Evolutionary conservation across 805 yeast genomes (phyloP).

Genomic region (Candida tallmaniae): DNA sequence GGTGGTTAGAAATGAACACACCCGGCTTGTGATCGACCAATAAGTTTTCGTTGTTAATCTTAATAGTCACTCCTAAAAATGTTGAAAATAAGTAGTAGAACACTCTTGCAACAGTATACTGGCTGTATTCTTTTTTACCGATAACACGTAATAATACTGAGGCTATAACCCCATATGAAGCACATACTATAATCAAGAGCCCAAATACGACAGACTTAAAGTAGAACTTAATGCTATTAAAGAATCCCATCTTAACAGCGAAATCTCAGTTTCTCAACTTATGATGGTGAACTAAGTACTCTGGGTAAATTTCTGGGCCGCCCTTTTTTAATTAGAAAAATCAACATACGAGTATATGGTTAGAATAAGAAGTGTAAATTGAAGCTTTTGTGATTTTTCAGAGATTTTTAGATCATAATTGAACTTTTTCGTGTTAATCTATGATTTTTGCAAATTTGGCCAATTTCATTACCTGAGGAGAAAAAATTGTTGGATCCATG

Average conservation of each 20-base stretch:
- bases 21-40: slow-evolving; percentile 57
- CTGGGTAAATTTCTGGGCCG: no score
- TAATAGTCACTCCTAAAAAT: slow-evolving; percentile 65
- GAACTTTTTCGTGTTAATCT: background rate
- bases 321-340: no score
- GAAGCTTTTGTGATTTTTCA: background rate
- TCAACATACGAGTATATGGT: background rate
- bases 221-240: slow-evolving; percentile 33
- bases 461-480: background rate
- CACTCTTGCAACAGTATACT: slow-evolving; percentile 84
- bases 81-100: slow-evolving; percentile 61
- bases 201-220: slow-evolving; percentile 53
- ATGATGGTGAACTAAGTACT: no score
- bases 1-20: slow-evolving; percentile 83
- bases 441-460: background rate
- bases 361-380: background rate
- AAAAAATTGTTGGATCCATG: no score
- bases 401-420: background rate
- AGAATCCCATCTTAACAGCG: slow-evolving; percentile 7
- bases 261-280: no score
- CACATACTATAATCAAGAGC: slow-evolving; percentile 51
- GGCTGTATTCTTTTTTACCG: slow-evolving; percentile 78
- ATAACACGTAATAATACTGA: slow-evolving; percentile 61
- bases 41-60: slow-evolving; percentile 61
- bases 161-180: slow-evolving; percentile 72